A percentile compares a stretch with the other conserved stretches of the same genome.
Conservation (phyloP, 768 basidiomycete species). For the Brasilioporus rufonigricans region DNA sequence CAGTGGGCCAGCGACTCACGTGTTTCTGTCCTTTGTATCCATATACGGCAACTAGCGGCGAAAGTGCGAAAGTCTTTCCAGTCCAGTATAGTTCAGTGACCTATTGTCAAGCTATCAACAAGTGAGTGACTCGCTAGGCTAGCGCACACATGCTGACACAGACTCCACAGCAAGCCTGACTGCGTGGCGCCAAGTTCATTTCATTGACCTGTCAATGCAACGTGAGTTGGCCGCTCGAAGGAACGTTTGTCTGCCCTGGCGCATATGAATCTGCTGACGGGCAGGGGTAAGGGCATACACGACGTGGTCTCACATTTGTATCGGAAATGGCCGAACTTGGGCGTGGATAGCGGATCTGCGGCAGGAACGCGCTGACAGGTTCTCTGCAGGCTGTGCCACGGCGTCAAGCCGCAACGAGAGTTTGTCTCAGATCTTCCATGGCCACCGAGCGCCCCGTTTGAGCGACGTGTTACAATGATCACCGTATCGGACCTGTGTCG, state of each 20-base stretch:
- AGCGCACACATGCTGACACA: neutral
- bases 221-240: neutral
- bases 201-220: neutral
- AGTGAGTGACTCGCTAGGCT: no score
- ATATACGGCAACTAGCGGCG: no score
- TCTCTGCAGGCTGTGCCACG: constrained; percentile 20
- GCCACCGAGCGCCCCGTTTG: constrained; percentile 14
- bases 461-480: constrained; percentile 24
- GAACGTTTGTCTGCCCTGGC: constrained; percentile 3
- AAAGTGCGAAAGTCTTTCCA: no score
- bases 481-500: constrained; percentile 26
- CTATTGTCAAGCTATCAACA: no score
- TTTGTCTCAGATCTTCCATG: constrained; percentile 15
- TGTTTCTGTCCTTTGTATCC: no score
- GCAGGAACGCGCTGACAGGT: constrained; percentile 9
- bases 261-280: constrained; percentile 7
- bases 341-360: constrained; percentile 15
- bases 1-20: no score
- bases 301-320: neutral
- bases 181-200: neutral
- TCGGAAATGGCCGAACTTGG: constrained; percentile 4
- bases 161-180: neutral
- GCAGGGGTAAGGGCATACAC: neutral
- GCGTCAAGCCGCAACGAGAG: constrained; percentile 11
- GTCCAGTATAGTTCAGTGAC: no score